A percentile compares a stretch with the other conserved stretches of the same genome.
Evolutionary conservation across 768 basidiomycete species (phyloP).

Genomic region (Russula olivacea): DNA sequence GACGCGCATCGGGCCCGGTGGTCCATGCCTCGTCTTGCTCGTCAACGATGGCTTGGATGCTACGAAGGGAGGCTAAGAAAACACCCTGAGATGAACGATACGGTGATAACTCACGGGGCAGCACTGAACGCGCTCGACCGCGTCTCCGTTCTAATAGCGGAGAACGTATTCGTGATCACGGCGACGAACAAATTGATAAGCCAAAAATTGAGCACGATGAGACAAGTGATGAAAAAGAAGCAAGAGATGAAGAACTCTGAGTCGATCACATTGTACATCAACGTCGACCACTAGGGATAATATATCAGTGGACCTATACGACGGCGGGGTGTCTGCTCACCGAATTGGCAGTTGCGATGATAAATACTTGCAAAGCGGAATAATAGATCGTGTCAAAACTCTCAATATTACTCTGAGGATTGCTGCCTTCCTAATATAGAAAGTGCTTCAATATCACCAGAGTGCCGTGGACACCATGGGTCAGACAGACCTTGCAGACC

Average conservation of each 20-base stretch:
- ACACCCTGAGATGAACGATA: background rate
- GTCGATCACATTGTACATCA: conserved; percentile 89
- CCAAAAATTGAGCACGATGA: conserved; percentile 91
- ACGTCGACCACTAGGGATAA: conserved; percentile 54
- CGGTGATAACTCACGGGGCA: conserved; percentile 47
- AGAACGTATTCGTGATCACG: conserved; percentile 92
- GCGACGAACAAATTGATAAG: conserved; percentile 90
- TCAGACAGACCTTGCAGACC: conserved; percentile 58
- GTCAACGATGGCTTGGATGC: conserved; percentile 40
- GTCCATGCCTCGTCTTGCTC: conserved; percentile 63
- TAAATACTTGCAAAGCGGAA: conserved; percentile 74
- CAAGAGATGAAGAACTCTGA: conserved; percentile 85
- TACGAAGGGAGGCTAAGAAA: conserved; percentile 23
- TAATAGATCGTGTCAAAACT: conserved; percentile 89
- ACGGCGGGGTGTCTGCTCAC: conserved; percentile 38
- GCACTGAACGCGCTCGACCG: conserved; percentile 91
- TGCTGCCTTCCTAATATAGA: conserved; percentile 47
- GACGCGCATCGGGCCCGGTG: conserved; percentile 35
- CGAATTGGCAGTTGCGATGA: conserved; percentile 74
- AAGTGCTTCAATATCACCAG: background rate
- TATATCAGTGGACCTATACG: conserved; percentile 12
- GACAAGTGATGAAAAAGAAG: conserved; percentile 78
- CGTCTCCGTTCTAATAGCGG: conserved; percentile 79
- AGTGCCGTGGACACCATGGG: background rate
- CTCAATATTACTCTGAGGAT: conserved; percentile 59